phyloP scores from a whole-genome alignment of 495 filamentous ascomycete genomes.

The Haplographium delicatum region DNA sequence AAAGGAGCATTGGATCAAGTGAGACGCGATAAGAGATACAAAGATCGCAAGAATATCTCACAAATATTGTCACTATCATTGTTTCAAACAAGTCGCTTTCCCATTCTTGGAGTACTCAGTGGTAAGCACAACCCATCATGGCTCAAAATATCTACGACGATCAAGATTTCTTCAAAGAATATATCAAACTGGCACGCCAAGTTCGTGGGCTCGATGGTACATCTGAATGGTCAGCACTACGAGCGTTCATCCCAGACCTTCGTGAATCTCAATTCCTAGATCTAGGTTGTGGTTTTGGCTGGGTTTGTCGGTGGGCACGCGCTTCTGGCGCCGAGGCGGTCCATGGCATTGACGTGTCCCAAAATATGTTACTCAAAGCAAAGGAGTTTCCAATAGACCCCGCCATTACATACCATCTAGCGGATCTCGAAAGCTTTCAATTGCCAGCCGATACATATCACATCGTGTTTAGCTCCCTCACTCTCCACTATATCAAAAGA shows the following conservation, averaged over 20 bases:
- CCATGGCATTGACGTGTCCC: constrained; percentile 32
- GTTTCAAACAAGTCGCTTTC: too few species aligned
- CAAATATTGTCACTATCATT: too few species aligned
- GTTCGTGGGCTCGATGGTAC: constrained; percentile 25
- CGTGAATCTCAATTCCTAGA: constrained; percentile 27
- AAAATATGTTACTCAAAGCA: constrained; percentile 31
- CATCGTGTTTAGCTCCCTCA: constrained; percentile 32
- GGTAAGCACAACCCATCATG: background rate
- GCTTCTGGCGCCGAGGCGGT: constrained; percentile 27
- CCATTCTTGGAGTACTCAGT: too few species aligned
- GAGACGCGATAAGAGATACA: too few species aligned
- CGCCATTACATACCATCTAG: constrained; percentile 26
- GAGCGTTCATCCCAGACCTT: constrained; percentile 27
- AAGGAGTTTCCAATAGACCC: constrained; percentile 22
- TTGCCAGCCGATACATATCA: constrained; percentile 23
- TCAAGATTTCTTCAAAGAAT: constrained; percentile 31
- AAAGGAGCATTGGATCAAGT: too few species aligned
- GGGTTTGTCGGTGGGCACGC: constrained; percentile 31
- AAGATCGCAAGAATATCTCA: too few species aligned
- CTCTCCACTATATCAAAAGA: constrained; percentile 32
- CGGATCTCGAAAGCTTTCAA: constrained; percentile 27
- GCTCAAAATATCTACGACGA: constrained; percentile 35
- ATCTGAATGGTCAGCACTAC: constrained; percentile 31
- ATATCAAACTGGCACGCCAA: constrained; percentile 29
- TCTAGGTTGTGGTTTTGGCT: constrained; percentile 35